These are phyloP conservation scores for Sambucus nigra DNA, from an alignment of 129 eudicot species.

Conservation along the genomic window DNA sequence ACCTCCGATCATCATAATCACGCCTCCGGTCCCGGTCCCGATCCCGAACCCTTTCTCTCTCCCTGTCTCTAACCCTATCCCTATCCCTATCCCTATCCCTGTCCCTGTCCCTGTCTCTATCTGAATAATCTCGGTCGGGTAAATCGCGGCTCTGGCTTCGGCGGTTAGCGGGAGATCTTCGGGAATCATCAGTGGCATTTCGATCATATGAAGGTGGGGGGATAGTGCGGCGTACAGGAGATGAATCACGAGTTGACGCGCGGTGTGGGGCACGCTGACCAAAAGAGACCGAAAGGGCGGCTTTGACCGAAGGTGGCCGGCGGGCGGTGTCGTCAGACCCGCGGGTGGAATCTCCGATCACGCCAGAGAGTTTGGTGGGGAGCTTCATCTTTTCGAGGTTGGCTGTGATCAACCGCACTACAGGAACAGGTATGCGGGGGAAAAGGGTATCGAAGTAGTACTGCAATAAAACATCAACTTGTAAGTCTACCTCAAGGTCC, in stretches of 20 bases:
- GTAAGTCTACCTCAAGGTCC: conserved; percentile 2
- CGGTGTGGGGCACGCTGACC: conserved; percentile 99
- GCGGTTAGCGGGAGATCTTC: conserved; percentile 55
- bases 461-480: conserved; percentile 39
- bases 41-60: conserved; percentile 20
- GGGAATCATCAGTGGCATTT: conserved; percentile 44
- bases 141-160: conserved; percentile 81
- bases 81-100: conserved; percentile 26
- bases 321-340: conserved; percentile 92
- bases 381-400: conserved; percentile 83
- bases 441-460: conserved; percentile 91
- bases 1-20: conserved; percentile 6
- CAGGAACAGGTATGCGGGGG: conserved; percentile 94
- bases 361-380: conserved; percentile 78
- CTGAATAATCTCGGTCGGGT: conserved; percentile 52
- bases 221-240: conserved; percentile 81
- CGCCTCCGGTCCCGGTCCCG: conserved; percentile 25
- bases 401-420: conserved; percentile 59
- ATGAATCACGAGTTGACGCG: conserved; percentile 95
- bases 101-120: conserved; percentile 33
- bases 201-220: conserved; percentile 57
- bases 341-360: conserved; percentile 76
- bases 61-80: conserved; percentile 27
- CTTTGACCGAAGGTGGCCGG: conserved; percentile 96
- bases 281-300: conserved; percentile 94